These are phyloP conservation scores for Colletotrichum sp. DNA, from an alignment of 2,329 filamentous ascomycete genomes.

Conservation along the genomic window DNA sequence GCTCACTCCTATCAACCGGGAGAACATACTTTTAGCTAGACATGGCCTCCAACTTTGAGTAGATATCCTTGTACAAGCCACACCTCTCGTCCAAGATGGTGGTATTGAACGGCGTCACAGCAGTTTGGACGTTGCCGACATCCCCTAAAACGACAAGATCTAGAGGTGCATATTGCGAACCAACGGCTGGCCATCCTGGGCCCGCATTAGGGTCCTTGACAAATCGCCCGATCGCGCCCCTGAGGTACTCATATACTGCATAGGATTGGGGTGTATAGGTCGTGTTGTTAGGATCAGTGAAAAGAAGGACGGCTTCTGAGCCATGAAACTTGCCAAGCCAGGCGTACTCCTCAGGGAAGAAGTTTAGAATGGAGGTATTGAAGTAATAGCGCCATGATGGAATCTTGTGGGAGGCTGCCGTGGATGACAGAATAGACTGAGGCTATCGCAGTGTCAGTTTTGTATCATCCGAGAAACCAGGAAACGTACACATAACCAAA, in stretches of 20 bases:
- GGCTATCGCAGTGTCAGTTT: slow-evolving; percentile 23
- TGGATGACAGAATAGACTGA: slow-evolving; percentile 25
- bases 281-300: slow-evolving; percentile 22
- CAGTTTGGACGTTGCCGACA: not conserved
- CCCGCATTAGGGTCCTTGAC: slow-evolving; percentile 26
- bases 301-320: slow-evolving; percentile 28
- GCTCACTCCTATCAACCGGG: not conserved
- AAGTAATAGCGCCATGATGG: slow-evolving; percentile 31
- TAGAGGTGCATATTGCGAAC: slow-evolving; percentile 22
- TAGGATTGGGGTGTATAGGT: slow-evolving; percentile 24
- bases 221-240: slow-evolving; percentile 27
- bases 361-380: slow-evolving; percentile 26
- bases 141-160: slow-evolving; percentile 28
- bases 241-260: slow-evolving; percentile 26
- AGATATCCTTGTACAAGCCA: slow-evolving; percentile 21
- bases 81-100: slow-evolving; percentile 24
- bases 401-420: slow-evolving; percentile 20
- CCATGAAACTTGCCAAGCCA: slow-evolving; percentile 31
- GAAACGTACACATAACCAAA: slow-evolving; percentile 30
- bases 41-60: slow-evolving; percentile 17
- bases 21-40: not conserved
- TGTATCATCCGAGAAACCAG: not conserved
- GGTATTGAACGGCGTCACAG: slow-evolving; percentile 22
- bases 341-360: slow-evolving; percentile 21
- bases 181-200: slow-evolving; percentile 28